phyloP scores from a whole-genome alignment of 805 yeast genomes.

The Candida nitratophila region DNA sequence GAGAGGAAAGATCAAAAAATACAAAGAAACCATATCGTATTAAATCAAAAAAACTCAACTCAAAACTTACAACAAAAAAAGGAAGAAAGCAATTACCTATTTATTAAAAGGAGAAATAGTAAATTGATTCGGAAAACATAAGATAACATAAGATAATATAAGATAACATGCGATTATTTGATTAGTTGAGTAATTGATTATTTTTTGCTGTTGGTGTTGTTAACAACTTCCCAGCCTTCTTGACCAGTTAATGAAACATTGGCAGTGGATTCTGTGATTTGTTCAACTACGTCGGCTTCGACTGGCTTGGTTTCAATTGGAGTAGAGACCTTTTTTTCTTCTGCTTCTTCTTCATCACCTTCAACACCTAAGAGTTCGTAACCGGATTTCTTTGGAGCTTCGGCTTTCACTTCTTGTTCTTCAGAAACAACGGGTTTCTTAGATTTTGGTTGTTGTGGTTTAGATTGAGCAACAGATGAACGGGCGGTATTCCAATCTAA shows the following conservation, averaged over 20 bases:
- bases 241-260: conserved; percentile 30
- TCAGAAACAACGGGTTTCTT: not conserved
- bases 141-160: not conserved
- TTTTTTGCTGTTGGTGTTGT: too few species aligned
- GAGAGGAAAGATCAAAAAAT: too few species aligned
- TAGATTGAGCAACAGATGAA: conserved; percentile 16
- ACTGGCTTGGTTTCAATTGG: conserved; percentile 5
- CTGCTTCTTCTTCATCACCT: conserved; percentile 37
- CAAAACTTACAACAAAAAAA: too few species aligned
- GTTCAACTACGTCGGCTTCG: conserved; percentile 15
- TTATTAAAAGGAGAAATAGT: too few species aligned
- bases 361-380: conserved; percentile 45
- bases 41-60: too few species aligned
- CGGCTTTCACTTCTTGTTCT: conserved; percentile 11
- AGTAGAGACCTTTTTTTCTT: conserved; percentile 15
- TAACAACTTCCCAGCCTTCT: conserved; percentile 42
- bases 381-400: conserved; percentile 33
- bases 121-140: not conserved
- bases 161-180: not conserved
- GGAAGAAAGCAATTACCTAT: too few species aligned
- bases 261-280: conserved; percentile 29
- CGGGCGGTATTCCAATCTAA: conserved; percentile 34
- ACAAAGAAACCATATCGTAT: too few species aligned
- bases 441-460: conserved; percentile 16
- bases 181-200: not conserved